Base-by-base conservation (phyloP, 2,329 filamentous ascomycete species). In the Fusarium sp. region DNA sequence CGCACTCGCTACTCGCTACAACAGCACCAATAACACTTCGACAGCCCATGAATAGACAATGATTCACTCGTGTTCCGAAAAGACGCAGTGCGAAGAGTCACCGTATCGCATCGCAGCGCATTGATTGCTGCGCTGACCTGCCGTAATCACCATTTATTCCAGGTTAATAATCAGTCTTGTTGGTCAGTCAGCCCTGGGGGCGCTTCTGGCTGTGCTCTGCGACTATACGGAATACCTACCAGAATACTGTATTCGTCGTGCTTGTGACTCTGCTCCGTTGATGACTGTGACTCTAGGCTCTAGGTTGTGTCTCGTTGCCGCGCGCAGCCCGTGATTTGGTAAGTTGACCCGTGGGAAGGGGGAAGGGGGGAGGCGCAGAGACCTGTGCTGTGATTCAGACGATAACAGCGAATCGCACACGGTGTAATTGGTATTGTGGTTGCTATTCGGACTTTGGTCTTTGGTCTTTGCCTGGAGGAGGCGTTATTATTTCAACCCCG, bases 181-280 rank as follows among this genome's bases (percentile, higher is more conserved):
- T 47, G 37, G 44, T 44, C 60, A 62, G 51, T 48, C 58, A 63
- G 61, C 58, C 58, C 62, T 44, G 44, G 59, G 33, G 57, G 48
- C 48, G 56, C 33, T 56, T 41, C 56, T 49, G 40, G 60, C 62
- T 66, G 54, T 60, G 60, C 54, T 43, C n/a, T n/a, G n/a, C 35
- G 35, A 37, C n/a, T 37, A 37, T 27, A 23, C 23, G 23, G 6
- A 23, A 23, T 23, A 44, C 15, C 22, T 30, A 30, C 27, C 27
- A 30, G 4, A 30, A 30, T 30, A 27, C 25, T 17, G 48, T 39
- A 32, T 22, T 39, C 30, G n/a, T 25, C 33, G n/a, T 53, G 63
- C 62, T 65, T 65, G 62, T 65, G 61, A 65, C 54, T 67, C 40
- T 41, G 30, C 54, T 67, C 40, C 37, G 30, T 41, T 67, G 62